Percentiles rank a stretch among this genome's conserved stretches.
Evolutionary conservation across 2,329 filamentous ascomycete species (phyloP).

Genomic region (Ophiostoma novo-ulmi): DNA sequence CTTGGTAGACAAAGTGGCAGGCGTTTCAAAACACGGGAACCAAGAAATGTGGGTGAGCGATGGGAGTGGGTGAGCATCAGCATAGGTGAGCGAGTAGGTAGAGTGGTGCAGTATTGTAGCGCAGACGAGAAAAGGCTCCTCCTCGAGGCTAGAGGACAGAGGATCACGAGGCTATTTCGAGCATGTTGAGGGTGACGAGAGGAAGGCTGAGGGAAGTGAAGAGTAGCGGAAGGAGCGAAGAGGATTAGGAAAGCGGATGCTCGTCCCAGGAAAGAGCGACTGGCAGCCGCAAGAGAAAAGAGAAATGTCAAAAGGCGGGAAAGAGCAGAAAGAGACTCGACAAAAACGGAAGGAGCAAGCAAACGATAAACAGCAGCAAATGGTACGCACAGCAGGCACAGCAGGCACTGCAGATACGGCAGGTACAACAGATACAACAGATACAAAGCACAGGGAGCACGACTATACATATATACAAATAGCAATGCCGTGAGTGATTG

Average conservation of each 20-base stretch:
- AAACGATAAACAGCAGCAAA: background rate
- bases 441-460: background rate
- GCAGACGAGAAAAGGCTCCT: too few species aligned
- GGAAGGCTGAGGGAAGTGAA: background rate
- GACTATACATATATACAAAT: background rate
- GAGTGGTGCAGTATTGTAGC: too few species aligned
- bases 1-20: conserved; percentile 9
- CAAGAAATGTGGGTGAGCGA: background rate
- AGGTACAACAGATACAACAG: background rate
- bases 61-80: background rate
- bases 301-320: background rate
- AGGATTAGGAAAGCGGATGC: too few species aligned
- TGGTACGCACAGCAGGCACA: background rate
- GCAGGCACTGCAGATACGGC: background rate
- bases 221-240: background rate
- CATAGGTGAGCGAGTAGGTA: background rate
- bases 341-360: background rate
- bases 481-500: background rate
- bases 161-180: background rate
- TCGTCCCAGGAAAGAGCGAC: background rate
- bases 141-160: background rate
- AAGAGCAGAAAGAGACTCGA: conserved; percentile 6
- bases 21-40: conserved; percentile 16
- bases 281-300: background rate
- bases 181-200: too few species aligned